Conservation (phyloP, 75 land plant species). For the Ceratopteris richardii region DNA sequence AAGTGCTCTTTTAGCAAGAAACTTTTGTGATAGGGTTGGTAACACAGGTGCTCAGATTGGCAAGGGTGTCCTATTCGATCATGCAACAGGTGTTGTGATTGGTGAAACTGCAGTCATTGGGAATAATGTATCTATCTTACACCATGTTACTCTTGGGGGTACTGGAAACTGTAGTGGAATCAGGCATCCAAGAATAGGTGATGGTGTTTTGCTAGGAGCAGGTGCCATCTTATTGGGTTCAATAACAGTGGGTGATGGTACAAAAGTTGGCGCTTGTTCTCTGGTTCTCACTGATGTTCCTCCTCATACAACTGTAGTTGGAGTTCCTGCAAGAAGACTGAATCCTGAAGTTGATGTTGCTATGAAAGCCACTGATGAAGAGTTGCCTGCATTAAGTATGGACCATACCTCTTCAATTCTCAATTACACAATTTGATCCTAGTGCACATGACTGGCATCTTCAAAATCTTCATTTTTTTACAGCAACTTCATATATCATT, state of each 20-base stretch:
- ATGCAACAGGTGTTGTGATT: conserved; percentile 34
- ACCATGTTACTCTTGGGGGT: conserved; percentile 37
- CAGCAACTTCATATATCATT: too few relatives aligned
- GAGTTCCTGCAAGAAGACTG: conserved; percentile 58
- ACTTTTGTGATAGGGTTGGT: conserved; percentile 35
- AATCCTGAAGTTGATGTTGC: conserved; percentile 29
- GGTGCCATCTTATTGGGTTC: conserved; percentile 61
- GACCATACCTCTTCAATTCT: conserved; percentile 49
- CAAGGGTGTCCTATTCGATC: conserved; percentile 26
- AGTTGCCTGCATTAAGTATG: conserved; percentile 52
- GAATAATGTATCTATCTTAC: conserved; percentile 33
- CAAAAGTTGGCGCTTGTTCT: conserved; percentile 67
- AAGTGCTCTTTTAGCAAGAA: too few relatives aligned
- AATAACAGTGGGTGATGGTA: conserved; percentile 55
- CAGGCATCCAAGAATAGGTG: conserved; percentile 49
- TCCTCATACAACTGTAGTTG: conserved; percentile 63
- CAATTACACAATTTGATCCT: conserved; percentile 12
- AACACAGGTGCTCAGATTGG: conserved; percentile 35
- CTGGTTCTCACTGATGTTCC: conserved; percentile 64
- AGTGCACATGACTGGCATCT: too few relatives aligned
- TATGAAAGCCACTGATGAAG: conserved; percentile 27
- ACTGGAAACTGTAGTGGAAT: conserved; percentile 18
- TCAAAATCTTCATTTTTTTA: too few relatives aligned
- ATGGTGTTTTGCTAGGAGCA: conserved; percentile 69
- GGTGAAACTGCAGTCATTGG: conserved; percentile 45